Percentiles rank a stretch among this genome's conserved stretches.
Conservation (phyloP, 352 stramenopile species). For the Globisporangium takayamanum region DNA sequence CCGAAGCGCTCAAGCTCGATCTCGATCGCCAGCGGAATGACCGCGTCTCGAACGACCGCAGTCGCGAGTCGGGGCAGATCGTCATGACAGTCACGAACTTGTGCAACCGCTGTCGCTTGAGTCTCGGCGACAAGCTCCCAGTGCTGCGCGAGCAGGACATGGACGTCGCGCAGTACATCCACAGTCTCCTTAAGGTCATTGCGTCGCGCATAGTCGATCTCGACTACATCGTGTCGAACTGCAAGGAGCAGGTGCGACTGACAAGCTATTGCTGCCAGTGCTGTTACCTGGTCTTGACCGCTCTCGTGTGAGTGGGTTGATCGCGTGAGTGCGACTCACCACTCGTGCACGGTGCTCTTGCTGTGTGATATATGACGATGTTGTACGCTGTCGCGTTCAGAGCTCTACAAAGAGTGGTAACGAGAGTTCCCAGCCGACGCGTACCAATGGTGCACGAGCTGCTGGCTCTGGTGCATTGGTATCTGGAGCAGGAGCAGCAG, state of each 20-base stretch:
- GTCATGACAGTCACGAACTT: conserved; percentile 89
- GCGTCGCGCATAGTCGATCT: conserved; percentile 75
- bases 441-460: background rate
- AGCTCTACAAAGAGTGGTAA: background rate
- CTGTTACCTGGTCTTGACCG: no score
- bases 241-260: conserved; percentile 44
- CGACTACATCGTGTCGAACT: conserved; percentile 79
- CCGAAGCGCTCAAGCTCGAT: conserved; percentile 74
- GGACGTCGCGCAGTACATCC: conserved; percentile 69
- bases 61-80: conserved; percentile 84
- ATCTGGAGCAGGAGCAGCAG: background rate
- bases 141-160: conserved; percentile 69
- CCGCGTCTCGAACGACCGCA: conserved; percentile 75
- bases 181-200: conserved; percentile 73
- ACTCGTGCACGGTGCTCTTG: background rate
- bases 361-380: background rate
- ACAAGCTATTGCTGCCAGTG: background rate
- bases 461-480: background rate
- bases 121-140: conserved; percentile 66
- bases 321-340: no score
- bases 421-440: background rate
- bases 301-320: background rate
- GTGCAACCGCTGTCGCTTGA: conserved; percentile 79
- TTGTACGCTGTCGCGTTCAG: background rate
- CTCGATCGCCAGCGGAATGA: conserved; percentile 73